phyloP scores from a whole-genome alignment of 176 grass and related monocot genomes.

The Musa beccarii region DNA sequence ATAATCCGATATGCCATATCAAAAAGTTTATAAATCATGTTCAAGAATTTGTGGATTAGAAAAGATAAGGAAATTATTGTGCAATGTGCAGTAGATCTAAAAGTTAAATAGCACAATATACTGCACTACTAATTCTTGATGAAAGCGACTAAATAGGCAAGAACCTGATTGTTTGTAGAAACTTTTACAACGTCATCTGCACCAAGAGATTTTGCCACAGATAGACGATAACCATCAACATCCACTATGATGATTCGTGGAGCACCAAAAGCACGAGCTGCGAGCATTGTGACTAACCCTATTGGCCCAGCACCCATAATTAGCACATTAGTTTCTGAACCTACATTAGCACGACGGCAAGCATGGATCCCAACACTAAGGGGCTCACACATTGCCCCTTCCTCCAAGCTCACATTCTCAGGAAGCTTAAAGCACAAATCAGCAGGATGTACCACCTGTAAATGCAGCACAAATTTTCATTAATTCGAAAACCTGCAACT shows the following conservation, averaged over 20 bases:
- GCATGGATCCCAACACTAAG: slow-evolving; percentile 92
- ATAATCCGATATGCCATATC: too few relatives aligned
- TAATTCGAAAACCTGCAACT: not conserved
- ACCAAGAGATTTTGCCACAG: slow-evolving; percentile 55
- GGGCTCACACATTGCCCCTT: slow-evolving; percentile 97
- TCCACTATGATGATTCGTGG: slow-evolving; percentile 52
- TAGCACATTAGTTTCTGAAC: slow-evolving; percentile 56
- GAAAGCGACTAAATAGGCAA: slow-evolving; percentile 1
- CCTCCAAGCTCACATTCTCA: slow-evolving; percentile 62
- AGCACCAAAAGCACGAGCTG: slow-evolving; percentile 62
- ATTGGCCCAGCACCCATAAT: slow-evolving; percentile 80
- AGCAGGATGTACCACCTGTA: slow-evolving; percentile 63
- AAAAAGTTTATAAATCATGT: too few relatives aligned
- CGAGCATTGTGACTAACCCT: slow-evolving; percentile 61
- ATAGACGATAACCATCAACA: slow-evolving; percentile 68
- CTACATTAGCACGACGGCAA: slow-evolving; percentile 60
- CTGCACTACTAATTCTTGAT: not conserved
- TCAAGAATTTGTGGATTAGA: too few relatives aligned
- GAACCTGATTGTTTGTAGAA: slow-evolving; percentile 14
- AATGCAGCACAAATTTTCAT: not conserved
- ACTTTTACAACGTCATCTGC: slow-evolving; percentile 57
- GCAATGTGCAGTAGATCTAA: too few relatives aligned
- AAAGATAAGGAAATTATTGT: too few relatives aligned
- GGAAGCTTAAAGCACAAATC: slow-evolving; percentile 95
- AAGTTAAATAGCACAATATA: too few relatives aligned